Evolutionary conservation across 2,329 filamentous ascomycete species (phyloP), one percentile per base, ranked within the genome.

Genomic region (Colletotrichum orchidophilum): DNA sequence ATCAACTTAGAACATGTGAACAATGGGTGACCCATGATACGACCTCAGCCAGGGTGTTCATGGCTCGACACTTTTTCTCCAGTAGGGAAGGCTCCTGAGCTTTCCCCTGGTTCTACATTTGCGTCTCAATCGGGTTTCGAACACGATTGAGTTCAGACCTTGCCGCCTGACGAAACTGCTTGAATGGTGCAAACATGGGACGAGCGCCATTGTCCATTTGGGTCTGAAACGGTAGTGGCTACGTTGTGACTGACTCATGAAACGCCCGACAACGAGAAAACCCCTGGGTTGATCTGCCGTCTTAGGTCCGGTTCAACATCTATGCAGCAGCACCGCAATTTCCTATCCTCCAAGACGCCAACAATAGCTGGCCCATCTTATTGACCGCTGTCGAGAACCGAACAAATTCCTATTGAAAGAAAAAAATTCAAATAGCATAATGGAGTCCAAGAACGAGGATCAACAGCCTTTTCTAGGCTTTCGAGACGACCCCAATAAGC

Each of bases 401-500:
- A 6, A 49, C 3, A 24, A 13, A n/a, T 26, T 15, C 29, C 27
- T 12, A n/a, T n/a, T n/a, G n/a, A n/a, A n/a, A n/a, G n/a, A n/a
- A n/a, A n/a, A n/a, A n/a, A n/a, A n/a, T n/a, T n/a, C n/a, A 8
- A 12, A 3, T 24, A 63, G 9, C 50, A 63, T 2, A 1, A 71
- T 71, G 69, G 55, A 59, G 46, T 46, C 27, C n/a, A 39, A 68
- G 21, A 12, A 9, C 13, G 69, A 71, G 11, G 69, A 68, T 5
- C 49, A 54, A 11, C 58, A 71, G 59, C 69, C 69, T n/a, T 71
- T 71, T 8, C 5, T 71, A 18, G 69, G 69, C 0, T 71, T 71
- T 29, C 58, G 64, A 13, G 64, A 71, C 27, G 58, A 71, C 21
- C 58, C 58, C 1, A n/a, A 2, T 0, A 54, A 33, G 21, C 35